Base-by-base conservation (phyloP, 148 eudicot species). In the Tetragonia tetragonoides region DNA sequence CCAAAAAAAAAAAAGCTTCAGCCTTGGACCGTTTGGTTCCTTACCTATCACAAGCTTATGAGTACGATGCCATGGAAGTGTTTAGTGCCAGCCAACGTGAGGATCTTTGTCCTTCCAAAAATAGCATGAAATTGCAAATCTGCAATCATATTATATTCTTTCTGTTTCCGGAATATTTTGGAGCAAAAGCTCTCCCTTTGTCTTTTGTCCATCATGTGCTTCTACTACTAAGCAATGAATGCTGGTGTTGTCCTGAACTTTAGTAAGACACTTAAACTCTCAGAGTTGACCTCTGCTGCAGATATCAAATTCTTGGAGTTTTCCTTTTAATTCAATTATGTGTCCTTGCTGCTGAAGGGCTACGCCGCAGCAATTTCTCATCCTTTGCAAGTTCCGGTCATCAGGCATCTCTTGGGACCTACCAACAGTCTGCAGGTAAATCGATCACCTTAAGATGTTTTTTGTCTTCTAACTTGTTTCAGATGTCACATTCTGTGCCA, bases 281-380 rank as follows among this genome's bases (percentile, higher is more conserved):
- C 65, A 40, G 60, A 77, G 20, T 70, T 75, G 49, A 75, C 51
- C 64, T 78, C 61, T 74, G 66, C 21, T 86, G 89, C 94, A 95
- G 99, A 84, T 95, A 95, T 87, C 99, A 95, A 85, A 95, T 95
- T 77, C 84, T 95, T 77, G 99, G 99, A 41, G 87, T 93, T 68
- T 95, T 95, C 80, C 95, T 95, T 74, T 75, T 95, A 75, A 83
- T 95, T 83, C 99, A 95, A 81, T 66, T 95, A 38, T 95, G 99
- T 84, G 93, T 95, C 72, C 79, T 95, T 84, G 91, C 90, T 81
- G 97, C 99, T 78, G 99, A 93, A 84, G 86, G 91, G 80, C 76
- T 95, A 69, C 81, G 99, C 24, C 91, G 93, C 46, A 89, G 90
- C 79, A 91, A 88, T 85, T 82, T 95, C 60, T 88, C 97, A 67